A percentile compares a stretch with the other conserved stretches of the same genome.
Evolutionary conservation across 352 stramenopile genomes (phyloP).

Genomic region (Phytophthora citricola): DNA sequence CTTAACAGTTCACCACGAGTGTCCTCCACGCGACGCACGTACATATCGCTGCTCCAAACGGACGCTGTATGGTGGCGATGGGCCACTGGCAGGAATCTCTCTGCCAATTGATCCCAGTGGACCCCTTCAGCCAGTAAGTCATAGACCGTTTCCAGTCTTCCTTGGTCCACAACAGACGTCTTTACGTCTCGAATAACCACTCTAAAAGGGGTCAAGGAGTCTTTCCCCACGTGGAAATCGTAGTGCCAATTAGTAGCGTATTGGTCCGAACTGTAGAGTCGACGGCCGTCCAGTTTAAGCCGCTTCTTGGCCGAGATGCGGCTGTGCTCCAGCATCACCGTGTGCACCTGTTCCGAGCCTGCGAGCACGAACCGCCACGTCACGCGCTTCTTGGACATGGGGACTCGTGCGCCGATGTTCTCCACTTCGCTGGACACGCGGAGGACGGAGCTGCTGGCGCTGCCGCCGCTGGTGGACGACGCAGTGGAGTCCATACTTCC

Average conservation of each 20-base stretch:
- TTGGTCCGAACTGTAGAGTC: slow-evolving; percentile 73
- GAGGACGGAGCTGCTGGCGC: slow-evolving; percentile 49
- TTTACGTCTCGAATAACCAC: slow-evolving; percentile 82
- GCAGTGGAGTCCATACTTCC: slow-evolving; percentile 42
- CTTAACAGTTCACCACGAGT: slow-evolving; percentile 50
- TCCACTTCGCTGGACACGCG: slow-evolving; percentile 77
- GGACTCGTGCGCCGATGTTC: slow-evolving; percentile 83
- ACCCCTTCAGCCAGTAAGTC: slow-evolving; percentile 69
- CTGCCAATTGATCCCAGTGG: slow-evolving; percentile 69
- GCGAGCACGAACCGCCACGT: slow-evolving; percentile 87
- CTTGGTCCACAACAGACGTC: slow-evolving; percentile 72
- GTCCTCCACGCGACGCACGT: slow-evolving; percentile 74
- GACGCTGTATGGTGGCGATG: slow-evolving; percentile 41
- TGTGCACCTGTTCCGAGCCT: slow-evolving; percentile 81
- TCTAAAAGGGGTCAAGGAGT: slow-evolving; percentile 51
- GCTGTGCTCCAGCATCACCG: slow-evolving; percentile 86
- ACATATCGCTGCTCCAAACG: slow-evolving; percentile 85
- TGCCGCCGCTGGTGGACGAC: slow-evolving; percentile 26
- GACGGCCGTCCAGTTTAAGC: slow-evolving; percentile 79
- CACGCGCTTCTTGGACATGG: slow-evolving; percentile 86
- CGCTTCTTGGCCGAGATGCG: slow-evolving; percentile 86
- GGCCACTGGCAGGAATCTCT: slow-evolving; percentile 50
- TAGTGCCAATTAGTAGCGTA: slow-evolving; percentile 81
- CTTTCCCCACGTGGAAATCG: slow-evolving; percentile 68
- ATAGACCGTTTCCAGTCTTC: slow-evolving; percentile 75